A percentile compares a stretch with the other conserved stretches of the same genome.
Evolutionary conservation across 352 stramenopile species (phyloP).

Genomic region (Phytopythium litorale): DNA sequence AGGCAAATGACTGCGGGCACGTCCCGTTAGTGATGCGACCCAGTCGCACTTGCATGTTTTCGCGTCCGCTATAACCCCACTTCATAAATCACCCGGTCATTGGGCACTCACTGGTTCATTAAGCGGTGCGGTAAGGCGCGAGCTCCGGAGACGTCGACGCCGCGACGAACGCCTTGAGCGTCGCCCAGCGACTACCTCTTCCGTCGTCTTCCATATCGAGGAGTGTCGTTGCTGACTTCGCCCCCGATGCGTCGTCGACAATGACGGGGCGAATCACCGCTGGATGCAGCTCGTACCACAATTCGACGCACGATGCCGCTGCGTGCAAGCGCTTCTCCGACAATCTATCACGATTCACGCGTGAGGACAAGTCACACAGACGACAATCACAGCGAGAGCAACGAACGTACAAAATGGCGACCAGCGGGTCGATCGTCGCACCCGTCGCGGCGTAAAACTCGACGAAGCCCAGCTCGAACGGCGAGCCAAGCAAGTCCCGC

Average conservation of each 20-base stretch:
- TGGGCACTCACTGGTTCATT: not conserved
- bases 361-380: not conserved
- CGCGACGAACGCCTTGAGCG: slow-evolving; percentile 1
- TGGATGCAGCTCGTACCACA: slow-evolving; percentile 38
- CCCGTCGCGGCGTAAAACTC: slow-evolving; percentile 40
- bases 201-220: not conserved
- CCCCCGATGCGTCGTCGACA: not conserved
- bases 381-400: not conserved
- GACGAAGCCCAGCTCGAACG: slow-evolving; percentile 42
- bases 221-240: not conserved
- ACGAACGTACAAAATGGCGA: slow-evolving; percentile 27
- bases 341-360: slow-evolving; percentile 16
- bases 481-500: slow-evolving; percentile 18
- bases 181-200: not conserved
- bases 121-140: not conserved
- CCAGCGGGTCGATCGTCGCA: slow-evolving; percentile 22
- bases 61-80: not conserved
- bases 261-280: not conserved
- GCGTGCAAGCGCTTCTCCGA: slow-evolving; percentile 33
- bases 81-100: not conserved
- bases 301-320: slow-evolving; percentile 27
- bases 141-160: slow-evolving; percentile 3
- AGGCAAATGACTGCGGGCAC: slow-evolving; percentile 12
- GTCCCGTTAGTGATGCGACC: not conserved
- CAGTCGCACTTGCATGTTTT: not conserved